Conservation (phyloP, 2,329 filamentous ascomycete species). For the Cercospora berteroae region DNA sequence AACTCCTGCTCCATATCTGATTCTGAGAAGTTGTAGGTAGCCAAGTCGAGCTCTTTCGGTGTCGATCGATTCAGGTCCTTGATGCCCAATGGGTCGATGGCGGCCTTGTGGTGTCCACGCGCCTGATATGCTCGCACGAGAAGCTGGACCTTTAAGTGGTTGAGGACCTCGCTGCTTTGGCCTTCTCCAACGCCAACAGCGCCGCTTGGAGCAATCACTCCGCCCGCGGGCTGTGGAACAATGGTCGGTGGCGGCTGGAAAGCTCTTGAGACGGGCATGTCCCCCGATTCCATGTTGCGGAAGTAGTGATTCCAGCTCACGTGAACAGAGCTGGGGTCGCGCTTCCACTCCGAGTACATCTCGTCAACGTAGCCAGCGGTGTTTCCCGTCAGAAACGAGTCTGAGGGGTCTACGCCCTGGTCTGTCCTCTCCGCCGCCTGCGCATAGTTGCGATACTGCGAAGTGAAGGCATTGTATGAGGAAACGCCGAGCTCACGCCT, state of each 20-base stretch:
- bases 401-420: conserved; percentile 75
- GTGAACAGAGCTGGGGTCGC: conserved; percentile 89
- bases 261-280: conserved; percentile 95
- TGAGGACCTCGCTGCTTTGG: conserved; percentile 79
- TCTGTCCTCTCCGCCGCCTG: conserved; percentile 57
- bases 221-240: conserved; percentile 76
- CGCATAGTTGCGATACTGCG: conserved; percentile 57
- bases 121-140: conserved; percentile 97
- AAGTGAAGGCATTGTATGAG: conserved; percentile 43
- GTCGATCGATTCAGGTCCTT: conserved; percentile 51
- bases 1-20: conserved; percentile 92
- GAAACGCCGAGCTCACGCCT: conserved; percentile 48
- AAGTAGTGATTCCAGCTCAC: conserved; percentile 99
- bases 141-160: conserved; percentile 97
- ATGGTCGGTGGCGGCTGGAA: conserved; percentile 95
- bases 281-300: conserved; percentile 97
- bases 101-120: conserved; percentile 95
- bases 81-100: conserved; percentile 94
- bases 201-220: conserved; percentile 70
- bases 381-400: conserved; percentile 94
- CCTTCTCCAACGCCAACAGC: conserved; percentile 63
- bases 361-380: conserved; percentile 99
- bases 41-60: conserved; percentile 87
- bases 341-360: conserved; percentile 98
- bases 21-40: conserved; percentile 93